Evolutionary conservation across 1,139 yeast species (phyloP).

Genomic region (Candida glucosophila): DNA sequence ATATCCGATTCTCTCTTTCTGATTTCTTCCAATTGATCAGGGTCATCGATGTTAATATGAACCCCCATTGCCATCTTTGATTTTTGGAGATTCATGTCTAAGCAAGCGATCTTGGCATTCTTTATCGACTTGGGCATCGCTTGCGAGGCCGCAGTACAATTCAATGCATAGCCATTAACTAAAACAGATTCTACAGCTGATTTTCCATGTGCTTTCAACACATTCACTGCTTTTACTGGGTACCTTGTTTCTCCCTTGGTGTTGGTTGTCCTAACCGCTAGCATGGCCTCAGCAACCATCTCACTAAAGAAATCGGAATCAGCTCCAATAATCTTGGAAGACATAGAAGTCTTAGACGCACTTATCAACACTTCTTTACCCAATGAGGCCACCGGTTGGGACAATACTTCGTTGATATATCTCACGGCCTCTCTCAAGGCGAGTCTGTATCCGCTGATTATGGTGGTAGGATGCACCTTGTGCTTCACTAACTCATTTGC

Average conservation of each 20-base stretch:
- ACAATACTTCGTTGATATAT: conserved; percentile 77
- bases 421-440: conserved; percentile 90
- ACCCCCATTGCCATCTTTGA: conserved; percentile 99
- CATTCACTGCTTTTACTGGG: conserved; percentile 96
- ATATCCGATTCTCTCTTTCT: conserved; percentile 92
- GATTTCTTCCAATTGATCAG: conserved; percentile 93
- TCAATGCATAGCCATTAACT: conserved; percentile 90
- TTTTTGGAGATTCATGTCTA: conserved; percentile 91
- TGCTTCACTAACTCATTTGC: conserved; percentile 92
- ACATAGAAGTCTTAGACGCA: conserved; percentile 96
- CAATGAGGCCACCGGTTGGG: conserved; percentile 69
- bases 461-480: conserved; percentile 95
- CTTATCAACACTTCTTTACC: conserved; percentile 79
- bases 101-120: conserved; percentile 81
- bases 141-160: conserved; percentile 96
- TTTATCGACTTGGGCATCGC: conserved; percentile 79
- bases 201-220: conserved; percentile 94
- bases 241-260: conserved; percentile 83
- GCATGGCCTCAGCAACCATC: conserved; percentile 91
- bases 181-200: conserved; percentile 79
- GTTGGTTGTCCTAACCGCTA: conserved; percentile 89
- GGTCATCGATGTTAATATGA: conserved; percentile 93
- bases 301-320: conserved; percentile 86
- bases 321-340: conserved; percentile 93
- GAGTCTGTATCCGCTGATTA: conserved; percentile 90